Conservation (phyloP, 768 basidiomycete genomes). For the Russula dissimulans region DNA sequence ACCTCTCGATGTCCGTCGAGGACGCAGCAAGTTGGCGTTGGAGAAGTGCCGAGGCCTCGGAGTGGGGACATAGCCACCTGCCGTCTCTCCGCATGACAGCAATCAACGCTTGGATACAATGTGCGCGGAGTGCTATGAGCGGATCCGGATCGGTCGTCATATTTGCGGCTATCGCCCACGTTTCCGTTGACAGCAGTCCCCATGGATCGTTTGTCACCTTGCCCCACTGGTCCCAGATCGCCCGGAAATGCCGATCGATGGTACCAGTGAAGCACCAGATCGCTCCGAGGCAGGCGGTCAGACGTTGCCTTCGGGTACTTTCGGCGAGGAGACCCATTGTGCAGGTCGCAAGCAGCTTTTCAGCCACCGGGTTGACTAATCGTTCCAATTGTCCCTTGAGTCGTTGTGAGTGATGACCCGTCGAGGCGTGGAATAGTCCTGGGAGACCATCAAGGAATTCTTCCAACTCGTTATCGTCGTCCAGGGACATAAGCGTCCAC, state of each 20-base stretch:
- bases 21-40: neutral
- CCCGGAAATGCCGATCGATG: neutral
- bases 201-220: neutral
- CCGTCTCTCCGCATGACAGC: neutral
- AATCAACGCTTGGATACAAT: conserved; percentile 5
- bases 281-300: neutral
- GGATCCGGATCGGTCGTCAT: neutral
- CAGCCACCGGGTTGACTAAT: neutral
- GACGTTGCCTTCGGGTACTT: neutral
- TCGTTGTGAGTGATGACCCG: neutral
- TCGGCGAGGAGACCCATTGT: conserved; percentile 4
- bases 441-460: conserved; percentile 9
- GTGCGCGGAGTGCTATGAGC: neutral
- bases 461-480: conserved; percentile 11
- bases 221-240: neutral
- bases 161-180: conserved; percentile 1
- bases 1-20: neutral
- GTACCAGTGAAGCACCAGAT: conserved; percentile 3
- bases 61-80: conserved; percentile 1
- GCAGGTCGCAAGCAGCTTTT: conserved; percentile 1
- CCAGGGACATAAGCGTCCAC: conserved; percentile 7
- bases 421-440: neutral
- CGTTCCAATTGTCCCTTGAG: neutral
- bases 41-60: neutral
- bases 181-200: conserved; percentile 5